These are phyloP conservation scores for Sungouiella blattae DNA, from an alignment of 805 yeast species.

Conservation along the genomic window DNA sequence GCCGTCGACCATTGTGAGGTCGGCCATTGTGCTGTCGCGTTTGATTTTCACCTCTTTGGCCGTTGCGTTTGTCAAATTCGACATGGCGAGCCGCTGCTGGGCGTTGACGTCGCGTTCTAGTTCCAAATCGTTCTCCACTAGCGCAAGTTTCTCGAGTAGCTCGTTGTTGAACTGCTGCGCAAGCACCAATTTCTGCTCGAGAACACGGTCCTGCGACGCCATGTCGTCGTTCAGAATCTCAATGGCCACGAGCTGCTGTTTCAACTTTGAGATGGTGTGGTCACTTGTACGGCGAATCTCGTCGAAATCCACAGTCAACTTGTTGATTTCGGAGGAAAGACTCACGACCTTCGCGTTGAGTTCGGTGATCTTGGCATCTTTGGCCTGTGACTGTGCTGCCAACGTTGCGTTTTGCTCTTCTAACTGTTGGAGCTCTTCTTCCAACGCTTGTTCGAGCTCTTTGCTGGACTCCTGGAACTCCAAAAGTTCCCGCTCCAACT, in stretches of 20 bases:
- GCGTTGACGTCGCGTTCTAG: conserved; percentile 14
- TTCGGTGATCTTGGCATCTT: conserved; percentile 18
- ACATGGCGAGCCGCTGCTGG: conserved; percentile 9
- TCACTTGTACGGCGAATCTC: conserved; percentile 17
- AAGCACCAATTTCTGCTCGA: conserved; percentile 28
- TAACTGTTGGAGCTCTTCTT: conserved; percentile 36
- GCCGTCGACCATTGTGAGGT: conserved; percentile 14
- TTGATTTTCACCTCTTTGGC: neutral
- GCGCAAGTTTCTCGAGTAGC: conserved; percentile 38
- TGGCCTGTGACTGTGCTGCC: conserved; percentile 11
- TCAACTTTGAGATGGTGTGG: conserved; percentile 19
- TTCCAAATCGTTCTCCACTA: conserved; percentile 38
- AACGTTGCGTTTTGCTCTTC: conserved; percentile 24
- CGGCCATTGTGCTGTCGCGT: conserved; percentile 10
- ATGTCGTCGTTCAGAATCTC: conserved; percentile 43
- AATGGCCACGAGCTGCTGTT: conserved; percentile 32
- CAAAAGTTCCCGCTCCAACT: conserved; percentile 33
- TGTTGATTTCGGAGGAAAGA: conserved; percentile 19
- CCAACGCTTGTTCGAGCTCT: conserved; percentile 43
- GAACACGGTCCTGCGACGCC: conserved; percentile 36
- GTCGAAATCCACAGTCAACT: conserved; percentile 3
- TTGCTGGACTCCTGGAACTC: conserved; percentile 44
- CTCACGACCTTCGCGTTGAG: conserved; percentile 12
- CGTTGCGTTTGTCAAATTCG: conserved; percentile 9
- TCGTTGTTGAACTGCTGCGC: conserved; percentile 40